Conservation (phyloP, 495 filamentous ascomycete species). For the Penicillium subrubescens region DNA sequence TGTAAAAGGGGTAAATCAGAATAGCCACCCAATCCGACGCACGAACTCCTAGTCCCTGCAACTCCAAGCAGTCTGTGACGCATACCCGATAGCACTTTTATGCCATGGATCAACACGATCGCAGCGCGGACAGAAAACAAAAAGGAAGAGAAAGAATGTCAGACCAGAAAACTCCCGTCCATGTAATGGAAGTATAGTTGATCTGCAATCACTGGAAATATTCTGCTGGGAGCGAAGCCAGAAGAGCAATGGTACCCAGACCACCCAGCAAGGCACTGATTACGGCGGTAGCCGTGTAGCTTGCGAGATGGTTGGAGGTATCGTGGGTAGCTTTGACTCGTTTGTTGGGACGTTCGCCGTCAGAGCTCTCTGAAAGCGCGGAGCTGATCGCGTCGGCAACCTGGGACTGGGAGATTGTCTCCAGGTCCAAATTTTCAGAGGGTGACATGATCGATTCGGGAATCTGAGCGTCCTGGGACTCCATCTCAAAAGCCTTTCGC, state of each 20-base stretch:
- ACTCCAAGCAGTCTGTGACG: constrained; percentile 5
- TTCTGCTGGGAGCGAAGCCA: constrained; percentile 48
- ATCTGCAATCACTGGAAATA: constrained; percentile 35
- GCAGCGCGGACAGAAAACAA: background rate
- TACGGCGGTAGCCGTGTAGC: constrained; percentile 47
- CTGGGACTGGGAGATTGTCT: constrained; percentile 16
- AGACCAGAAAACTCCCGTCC: background rate
- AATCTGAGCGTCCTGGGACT: constrained; percentile 17
- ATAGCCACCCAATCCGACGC: background rate
- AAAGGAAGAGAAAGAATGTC: background rate
- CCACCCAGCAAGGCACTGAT: constrained; percentile 50
- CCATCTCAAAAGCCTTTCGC: constrained; percentile 40
- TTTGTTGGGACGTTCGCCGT: constrained; percentile 34
- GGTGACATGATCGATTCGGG: constrained; percentile 5
- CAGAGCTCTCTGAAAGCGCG: constrained; percentile 18
- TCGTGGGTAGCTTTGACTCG: constrained; percentile 30
- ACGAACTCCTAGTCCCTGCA: constrained; percentile 9
- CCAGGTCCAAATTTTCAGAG: constrained; percentile 33
- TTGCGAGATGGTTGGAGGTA: constrained; percentile 28
- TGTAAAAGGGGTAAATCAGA: background rate
- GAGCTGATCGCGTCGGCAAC: constrained; percentile 21
- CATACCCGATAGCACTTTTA: background rate
- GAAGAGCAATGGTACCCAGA: constrained; percentile 50
- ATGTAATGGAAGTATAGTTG: background rate
- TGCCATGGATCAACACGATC: background rate